Percentiles rank a stretch among this genome's conserved stretches.
These are phyloP conservation scores for Rhodosporidiobolus odoratus DNA, from an alignment of 768 basidiomycete genomes.

Conservation along the genomic window DNA sequence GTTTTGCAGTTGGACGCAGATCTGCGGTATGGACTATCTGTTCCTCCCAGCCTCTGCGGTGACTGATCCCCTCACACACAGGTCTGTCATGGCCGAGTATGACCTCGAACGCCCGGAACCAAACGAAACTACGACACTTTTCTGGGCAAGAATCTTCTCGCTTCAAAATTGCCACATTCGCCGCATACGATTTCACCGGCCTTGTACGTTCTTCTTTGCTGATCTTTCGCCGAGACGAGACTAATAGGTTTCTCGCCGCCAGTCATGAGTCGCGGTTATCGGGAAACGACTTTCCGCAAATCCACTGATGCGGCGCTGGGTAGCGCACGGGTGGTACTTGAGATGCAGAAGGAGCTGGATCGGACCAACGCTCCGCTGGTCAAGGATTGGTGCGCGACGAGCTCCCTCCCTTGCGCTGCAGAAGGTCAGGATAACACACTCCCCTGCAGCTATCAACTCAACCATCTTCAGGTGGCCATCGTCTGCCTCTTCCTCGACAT, in stretches of 20 bases:
- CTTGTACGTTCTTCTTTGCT: constrained; percentile 5
- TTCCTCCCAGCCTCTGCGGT: no score
- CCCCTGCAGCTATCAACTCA: constrained; percentile 20
- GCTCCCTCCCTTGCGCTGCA: not conserved
- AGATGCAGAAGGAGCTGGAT: constrained; percentile 27
- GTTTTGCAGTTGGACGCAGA: constrained; percentile 13
- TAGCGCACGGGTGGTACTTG: constrained; percentile 17
- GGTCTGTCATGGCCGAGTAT: constrained; percentile 11
- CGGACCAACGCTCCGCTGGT: constrained; percentile 21
- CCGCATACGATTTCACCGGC: constrained; percentile 22
- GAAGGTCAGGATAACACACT: no score
- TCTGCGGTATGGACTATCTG: not conserved
- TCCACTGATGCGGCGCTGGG: constrained; percentile 25
- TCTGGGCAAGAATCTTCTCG: constrained; percentile 21
- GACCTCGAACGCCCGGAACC: constrained; percentile 22
- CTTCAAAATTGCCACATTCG: constrained; percentile 28
- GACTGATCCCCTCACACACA: no score
- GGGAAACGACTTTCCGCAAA: constrained; percentile 15
- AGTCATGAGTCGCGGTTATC: constrained; percentile 26
- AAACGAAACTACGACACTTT: constrained; percentile 13
- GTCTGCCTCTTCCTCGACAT: constrained; percentile 18
- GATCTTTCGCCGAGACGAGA: no score
- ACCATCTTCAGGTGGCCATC: constrained; percentile 26
- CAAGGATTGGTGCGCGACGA: constrained; percentile 21
- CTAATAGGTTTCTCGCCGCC: not conserved